Evolutionary conservation across 2,329 filamentous ascomycete genomes (phyloP).

Genomic region (Colletotrichum sansevieriae): DNA sequence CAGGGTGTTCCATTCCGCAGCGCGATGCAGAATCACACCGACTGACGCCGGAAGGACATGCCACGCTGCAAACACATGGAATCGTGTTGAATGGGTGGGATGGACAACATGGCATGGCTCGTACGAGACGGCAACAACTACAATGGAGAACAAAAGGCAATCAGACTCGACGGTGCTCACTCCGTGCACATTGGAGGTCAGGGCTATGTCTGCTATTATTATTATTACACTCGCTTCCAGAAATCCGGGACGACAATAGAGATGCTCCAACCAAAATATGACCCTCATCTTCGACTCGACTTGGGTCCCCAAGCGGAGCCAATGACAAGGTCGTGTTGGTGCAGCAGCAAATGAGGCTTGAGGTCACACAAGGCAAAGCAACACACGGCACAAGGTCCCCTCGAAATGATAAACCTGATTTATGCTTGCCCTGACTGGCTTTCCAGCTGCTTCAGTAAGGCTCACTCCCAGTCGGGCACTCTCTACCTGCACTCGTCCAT

Average conservation of each 20-base stretch:
- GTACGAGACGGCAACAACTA: slow-evolving; percentile 1
- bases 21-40: slow-evolving; percentile 34
- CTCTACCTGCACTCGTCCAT: neutral
- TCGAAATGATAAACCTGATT: neutral
- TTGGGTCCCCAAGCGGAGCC: slow-evolving; percentile 15
- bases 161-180: slow-evolving; percentile 18
- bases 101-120: neutral
- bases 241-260: slow-evolving; percentile 28
- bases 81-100: neutral
- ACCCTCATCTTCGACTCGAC: slow-evolving; percentile 25
- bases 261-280: slow-evolving; percentile 18
- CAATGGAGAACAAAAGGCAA: slow-evolving; percentile 1
- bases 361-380: slow-evolving; percentile 17
- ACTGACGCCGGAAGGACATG: slow-evolving; percentile 15
- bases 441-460: neutral
- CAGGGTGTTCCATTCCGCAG: slow-evolving; percentile 17
- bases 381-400: neutral
- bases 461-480: neutral
- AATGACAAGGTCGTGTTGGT: slow-evolving; percentile 30
- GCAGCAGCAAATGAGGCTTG: slow-evolving; percentile 29
- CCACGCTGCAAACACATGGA: slow-evolving; percentile 36
- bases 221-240: slow-evolving; percentile 31
- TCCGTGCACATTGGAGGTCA: slow-evolving; percentile 7
- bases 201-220: slow-evolving; percentile 24
- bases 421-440: slow-evolving; percentile 4